These are phyloP conservation scores for Pachysandra terminalis DNA, from an alignment of 164 flowering plant species.

Conservation along the genomic window DNA sequence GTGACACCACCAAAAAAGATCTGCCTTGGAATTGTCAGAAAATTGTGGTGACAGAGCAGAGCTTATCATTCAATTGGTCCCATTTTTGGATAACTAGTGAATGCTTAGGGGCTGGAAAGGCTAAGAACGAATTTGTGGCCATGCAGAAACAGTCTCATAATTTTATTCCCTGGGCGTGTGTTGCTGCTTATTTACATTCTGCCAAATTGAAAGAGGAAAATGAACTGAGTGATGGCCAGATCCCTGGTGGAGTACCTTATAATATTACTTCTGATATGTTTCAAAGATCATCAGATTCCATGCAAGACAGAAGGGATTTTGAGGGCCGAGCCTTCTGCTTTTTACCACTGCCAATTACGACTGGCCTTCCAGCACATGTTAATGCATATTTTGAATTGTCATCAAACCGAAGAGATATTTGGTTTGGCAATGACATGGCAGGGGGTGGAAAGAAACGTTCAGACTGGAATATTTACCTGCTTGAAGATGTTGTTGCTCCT, in stretches of 20 bases:
- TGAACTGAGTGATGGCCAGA: conserved; percentile 21
- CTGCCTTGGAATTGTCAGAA: conserved; percentile 75
- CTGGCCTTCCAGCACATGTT: conserved; percentile 87
- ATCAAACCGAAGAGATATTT: conserved; percentile 94
- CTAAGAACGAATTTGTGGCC: conserved; percentile 28
- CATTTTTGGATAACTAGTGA: conserved; percentile 85
- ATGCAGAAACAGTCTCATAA: conserved; percentile 41
- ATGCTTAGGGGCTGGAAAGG: conserved; percentile 54
- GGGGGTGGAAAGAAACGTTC: conserved; percentile 95
- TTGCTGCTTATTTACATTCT: conserved; percentile 72
- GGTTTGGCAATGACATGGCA: conserved; percentile 99
- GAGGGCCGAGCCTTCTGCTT: conserved; percentile 98
- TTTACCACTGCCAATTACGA: conserved; percentile 83
- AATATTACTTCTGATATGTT: conserved; percentile 24
- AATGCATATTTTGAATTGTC: conserved; percentile 97
- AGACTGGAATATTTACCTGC: conserved; percentile 88
- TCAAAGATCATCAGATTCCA: conserved; percentile 31
- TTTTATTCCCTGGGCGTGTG: conserved; percentile 86
- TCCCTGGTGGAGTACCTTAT: conserved; percentile 21
- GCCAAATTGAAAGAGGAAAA: conserved; percentile 25
- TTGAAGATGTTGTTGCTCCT: conserved; percentile 87
- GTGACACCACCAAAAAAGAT: conserved; percentile 37
- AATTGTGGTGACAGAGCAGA: conserved; percentile 61
- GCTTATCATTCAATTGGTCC: conserved; percentile 35
- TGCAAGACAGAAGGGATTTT: conserved; percentile 37